Percentiles rank a stretch among this genome's conserved stretches.
Conservation (phyloP, 2,329 filamentous ascomycete genomes). For the Colletotrichum musicola region DNA sequence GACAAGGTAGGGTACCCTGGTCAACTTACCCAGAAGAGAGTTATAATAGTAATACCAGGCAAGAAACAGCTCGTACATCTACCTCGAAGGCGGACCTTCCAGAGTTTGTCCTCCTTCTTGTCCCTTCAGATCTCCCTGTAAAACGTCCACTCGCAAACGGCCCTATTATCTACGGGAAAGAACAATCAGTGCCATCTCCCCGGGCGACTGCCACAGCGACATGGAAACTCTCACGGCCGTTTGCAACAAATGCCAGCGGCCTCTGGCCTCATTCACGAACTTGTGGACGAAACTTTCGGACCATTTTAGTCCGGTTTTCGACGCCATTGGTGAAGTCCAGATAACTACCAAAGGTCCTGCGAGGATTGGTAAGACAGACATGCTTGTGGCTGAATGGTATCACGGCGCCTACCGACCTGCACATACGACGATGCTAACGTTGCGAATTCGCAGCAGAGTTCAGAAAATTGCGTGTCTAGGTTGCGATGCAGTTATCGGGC, state of each 20-base stretch:
- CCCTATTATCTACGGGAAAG: too few species aligned
- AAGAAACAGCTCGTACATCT: too few species aligned
- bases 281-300: conserved; percentile 56
- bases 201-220: background rate
- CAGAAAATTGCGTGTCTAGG: conserved; percentile 51
- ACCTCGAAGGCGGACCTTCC: too few species aligned
- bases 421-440: background rate
- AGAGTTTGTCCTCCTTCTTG: too few species aligned
- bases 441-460: conserved; percentile 46
- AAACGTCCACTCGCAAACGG: too few species aligned
- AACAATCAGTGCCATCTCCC: background rate
- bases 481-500: conserved; percentile 50
- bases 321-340: conserved; percentile 41
- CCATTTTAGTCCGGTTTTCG: conserved; percentile 53
- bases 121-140: too few species aligned
- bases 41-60: too few species aligned
- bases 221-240: conserved; percentile 54
- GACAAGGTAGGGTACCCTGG: too few species aligned
- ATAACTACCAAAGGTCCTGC: conserved; percentile 44
- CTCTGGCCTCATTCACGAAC: conserved; percentile 51
- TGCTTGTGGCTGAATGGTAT: conserved; percentile 53
- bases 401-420: conserved; percentile 1
- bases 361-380: conserved; percentile 48
- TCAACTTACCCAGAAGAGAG: too few species aligned
- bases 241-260: conserved; percentile 49